A percentile compares a stretch with the other conserved stretches of the same genome.
Conservation (phyloP, 371 early-diverging fungal species). For the Phascolomyces articulosus region DNA sequence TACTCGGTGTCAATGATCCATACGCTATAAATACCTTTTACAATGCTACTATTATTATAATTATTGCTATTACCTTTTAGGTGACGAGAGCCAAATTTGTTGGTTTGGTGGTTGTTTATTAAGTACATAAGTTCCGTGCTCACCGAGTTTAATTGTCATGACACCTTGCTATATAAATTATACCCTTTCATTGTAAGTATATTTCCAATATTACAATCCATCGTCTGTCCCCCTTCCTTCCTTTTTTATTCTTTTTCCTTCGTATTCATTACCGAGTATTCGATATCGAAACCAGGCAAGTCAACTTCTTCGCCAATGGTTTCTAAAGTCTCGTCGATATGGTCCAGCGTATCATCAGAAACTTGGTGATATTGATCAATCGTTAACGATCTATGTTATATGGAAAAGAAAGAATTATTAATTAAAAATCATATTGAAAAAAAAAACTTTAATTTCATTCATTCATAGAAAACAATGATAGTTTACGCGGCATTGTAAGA, state of each 20-base stretch:
- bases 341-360: constrained; percentile 74
- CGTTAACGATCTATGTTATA: constrained; percentile 29
- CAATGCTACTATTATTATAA: background rate
- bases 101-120: constrained; percentile 99
- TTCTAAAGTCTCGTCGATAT: constrained; percentile 77
- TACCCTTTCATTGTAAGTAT: background rate
- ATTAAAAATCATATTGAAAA: too few species aligned
- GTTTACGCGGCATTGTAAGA: background rate
- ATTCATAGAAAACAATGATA: background rate
- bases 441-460: too few species aligned
- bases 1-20: too few species aligned
- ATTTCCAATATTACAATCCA: background rate
- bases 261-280: constrained; percentile 70
- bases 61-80: constrained; percentile 62
- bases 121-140: constrained; percentile 93
- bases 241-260: background rate
- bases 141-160: constrained; percentile 84
- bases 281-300: constrained; percentile 78
- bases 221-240: too few species aligned
- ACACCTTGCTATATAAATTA: constrained; percentile 69
- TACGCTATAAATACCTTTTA: too few species aligned
- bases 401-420: too few species aligned
- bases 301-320: constrained; percentile 77
- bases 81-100: constrained; percentile 99
- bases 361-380: constrained; percentile 69